phyloP scores from a whole-genome alignment of 306 rosid genomes.

The peach (Prunus persica) region Prunus_persica_NCBIv2 NC_034009.1:37448001-37448500 shows the following conservation, averaged over 20 bases:
- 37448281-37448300: constrained; percentile 22
- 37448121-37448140: constrained; percentile 28
- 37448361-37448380: background rate
- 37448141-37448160: constrained; percentile 52
- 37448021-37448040: no score
- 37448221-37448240: no score
- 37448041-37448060: constrained; percentile 34
- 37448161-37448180: constrained; percentile 19
- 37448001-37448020: no score
- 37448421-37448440: constrained; percentile 32
- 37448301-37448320: constrained; percentile 46
- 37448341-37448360: constrained; percentile 14
- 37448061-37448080: constrained; percentile 39
- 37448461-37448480: constrained; percentile 57
- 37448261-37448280: constrained; percentile 35
- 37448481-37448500: constrained; percentile 31
- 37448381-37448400: constrained; percentile 25
- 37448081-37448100: constrained; percentile 54
- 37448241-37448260: background rate
- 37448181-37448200: background rate
- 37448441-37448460: constrained; percentile 52
- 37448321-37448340: constrained; percentile 29
- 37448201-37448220: background rate
- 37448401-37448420: constrained; percentile 30
- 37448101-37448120: constrained; percentile 50